Evolutionary conservation across 441 rosid species (phyloP).

Genomic region (Euphorbia celastroides): DNA sequence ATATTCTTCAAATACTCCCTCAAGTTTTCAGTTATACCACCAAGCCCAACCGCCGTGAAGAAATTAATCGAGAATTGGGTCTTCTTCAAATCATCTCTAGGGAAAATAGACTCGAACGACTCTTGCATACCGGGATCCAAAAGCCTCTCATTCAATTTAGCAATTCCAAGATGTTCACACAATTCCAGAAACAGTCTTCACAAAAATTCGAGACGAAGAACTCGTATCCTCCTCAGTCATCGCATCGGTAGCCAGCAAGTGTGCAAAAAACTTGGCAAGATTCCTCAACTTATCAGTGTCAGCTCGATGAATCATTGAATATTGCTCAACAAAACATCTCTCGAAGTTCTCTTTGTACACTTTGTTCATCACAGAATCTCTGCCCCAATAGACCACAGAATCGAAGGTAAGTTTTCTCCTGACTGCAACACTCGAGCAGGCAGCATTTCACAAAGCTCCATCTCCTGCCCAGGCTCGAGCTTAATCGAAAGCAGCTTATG

Average conservation of each 20-base stretch:
- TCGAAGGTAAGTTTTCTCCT: slow-evolving; percentile 82
- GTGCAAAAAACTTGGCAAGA: slow-evolving; percentile 85
- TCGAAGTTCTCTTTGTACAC: slow-evolving; percentile 78
- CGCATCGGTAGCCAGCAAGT: slow-evolving; percentile 77
- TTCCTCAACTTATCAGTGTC: slow-evolving; percentile 87
- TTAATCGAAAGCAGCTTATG: slow-evolving; percentile 87
- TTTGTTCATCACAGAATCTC: slow-evolving; percentile 85
- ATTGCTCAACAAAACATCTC: slow-evolving; percentile 75
- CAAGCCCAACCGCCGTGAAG: slow-evolving; percentile 89
- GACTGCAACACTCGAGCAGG: slow-evolving; percentile 94
- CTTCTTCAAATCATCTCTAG: slow-evolving; percentile 81
- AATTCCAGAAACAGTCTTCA: too few species aligned
- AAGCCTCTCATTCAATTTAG: slow-evolving; percentile 77
- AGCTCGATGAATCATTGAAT: slow-evolving; percentile 79
- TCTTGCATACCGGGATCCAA: slow-evolving; percentile 66
- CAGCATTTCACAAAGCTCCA: too few species aligned
- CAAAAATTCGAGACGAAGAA: slow-evolving; percentile 23
- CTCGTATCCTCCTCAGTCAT: slow-evolving; percentile 86
- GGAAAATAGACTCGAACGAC: slow-evolving; percentile 73
- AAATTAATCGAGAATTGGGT: slow-evolving; percentile 80
- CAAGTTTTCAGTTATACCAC: slow-evolving; percentile 81
- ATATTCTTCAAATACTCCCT: slow-evolving; percentile 85
- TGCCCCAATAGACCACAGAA: slow-evolving; percentile 82
- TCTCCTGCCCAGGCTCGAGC: slow-evolving; percentile 98
- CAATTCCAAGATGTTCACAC: too few species aligned